Evolutionary conservation across 2,329 filamentous ascomycete genomes (phyloP), one percentile per base, ranked within the genome.

Genomic region (Fusarium euwallaceae): DNA sequence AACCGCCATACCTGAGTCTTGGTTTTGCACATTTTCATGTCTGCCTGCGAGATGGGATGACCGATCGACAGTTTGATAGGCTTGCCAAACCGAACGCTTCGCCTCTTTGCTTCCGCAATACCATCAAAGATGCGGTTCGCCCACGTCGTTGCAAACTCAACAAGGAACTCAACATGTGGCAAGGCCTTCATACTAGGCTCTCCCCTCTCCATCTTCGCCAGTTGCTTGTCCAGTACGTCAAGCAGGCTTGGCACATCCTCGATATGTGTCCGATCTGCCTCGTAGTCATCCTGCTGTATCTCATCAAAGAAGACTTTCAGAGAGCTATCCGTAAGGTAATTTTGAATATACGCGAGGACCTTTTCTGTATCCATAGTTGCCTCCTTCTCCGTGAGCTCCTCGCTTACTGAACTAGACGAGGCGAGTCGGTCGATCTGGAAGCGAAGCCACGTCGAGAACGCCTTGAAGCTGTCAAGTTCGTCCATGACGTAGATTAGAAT

Each of bases 401-500:
- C 91, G 9, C 87, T 88, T 17, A 87, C 86, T 0, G 91, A 76
- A 85, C 76, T 93, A 84, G 80, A 85, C 5, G 92, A 91, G 7
- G 90, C 90, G 55, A 96, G 89, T 16, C 92, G 89, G 73, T 97
- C 94, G 68, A 98, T 96, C 78, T 95, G 92, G 78, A 95, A 90
- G 37, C 92, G 91, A 61, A 98, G 86, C 96, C 96, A 98, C 63
- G 88, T 87, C 1, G 94, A 95, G 80, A 98, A 98, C 6, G 90
- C 88, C 3, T 86, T 82, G 78, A 97, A 98, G 60, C 95, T 89
- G 29, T 92, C 88, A 17, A 96, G 88, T 82, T 98, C 96, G 65
- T 93, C 91, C 79, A 93, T 92, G 32, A 92, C 89, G 64, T 92
- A 87, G 6, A 92, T 86, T 16, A 97, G 85, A 2, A 96, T 88